These are phyloP conservation scores for Aspergillus neotritici DNA, from an alignment of 2,329 filamentous ascomycete species.

Conservation along the genomic window DNA sequence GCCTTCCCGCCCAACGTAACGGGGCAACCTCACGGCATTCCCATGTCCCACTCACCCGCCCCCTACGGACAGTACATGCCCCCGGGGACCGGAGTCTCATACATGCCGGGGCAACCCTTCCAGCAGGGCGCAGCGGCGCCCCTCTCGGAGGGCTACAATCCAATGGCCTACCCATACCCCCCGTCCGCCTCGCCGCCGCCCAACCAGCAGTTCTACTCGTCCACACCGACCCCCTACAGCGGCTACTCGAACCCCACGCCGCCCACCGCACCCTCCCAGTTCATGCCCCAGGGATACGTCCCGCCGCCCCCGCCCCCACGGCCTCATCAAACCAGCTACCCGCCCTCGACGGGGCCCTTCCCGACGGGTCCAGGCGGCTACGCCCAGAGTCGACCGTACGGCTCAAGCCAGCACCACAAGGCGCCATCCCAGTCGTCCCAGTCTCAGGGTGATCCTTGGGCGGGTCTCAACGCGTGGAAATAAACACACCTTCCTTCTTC, in stretches of 20 bases:
- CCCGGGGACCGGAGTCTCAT: conserved; percentile 20
- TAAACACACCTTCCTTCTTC: conserved; percentile 35
- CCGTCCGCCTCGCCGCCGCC: conserved; percentile 40
- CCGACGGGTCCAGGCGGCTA: conserved; percentile 52
- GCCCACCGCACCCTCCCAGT: conserved; percentile 37
- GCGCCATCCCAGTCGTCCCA: conserved; percentile 31
- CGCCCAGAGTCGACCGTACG: conserved; percentile 44
- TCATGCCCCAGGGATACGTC: conserved; percentile 59
- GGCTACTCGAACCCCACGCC: conserved; percentile 32
- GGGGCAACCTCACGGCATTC: conserved; percentile 21
- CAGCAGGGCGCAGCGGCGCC: conserved; percentile 40
- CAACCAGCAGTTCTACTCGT: conserved; percentile 35
- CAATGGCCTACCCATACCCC: conserved; percentile 46
- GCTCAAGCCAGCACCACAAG: conserved; percentile 32
- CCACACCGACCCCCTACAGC: conserved; percentile 29
- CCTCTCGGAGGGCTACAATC: conserved; percentile 44
- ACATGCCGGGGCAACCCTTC: conserved; percentile 30
- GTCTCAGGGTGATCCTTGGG: conserved; percentile 57
- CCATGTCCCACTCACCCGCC: conserved; percentile 32
- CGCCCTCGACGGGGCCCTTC: conserved; percentile 49
- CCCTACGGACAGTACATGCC: conserved; percentile 33
- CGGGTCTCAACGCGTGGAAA: conserved; percentile 65
- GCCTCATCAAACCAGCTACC: conserved; percentile 47
- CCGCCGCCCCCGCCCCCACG: conserved; percentile 63
- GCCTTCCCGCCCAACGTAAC: conserved; percentile 27